Evolutionary conservation across 2,329 filamentous ascomycete species (phyloP).

Genomic region (Penicillium sp.): DNA sequence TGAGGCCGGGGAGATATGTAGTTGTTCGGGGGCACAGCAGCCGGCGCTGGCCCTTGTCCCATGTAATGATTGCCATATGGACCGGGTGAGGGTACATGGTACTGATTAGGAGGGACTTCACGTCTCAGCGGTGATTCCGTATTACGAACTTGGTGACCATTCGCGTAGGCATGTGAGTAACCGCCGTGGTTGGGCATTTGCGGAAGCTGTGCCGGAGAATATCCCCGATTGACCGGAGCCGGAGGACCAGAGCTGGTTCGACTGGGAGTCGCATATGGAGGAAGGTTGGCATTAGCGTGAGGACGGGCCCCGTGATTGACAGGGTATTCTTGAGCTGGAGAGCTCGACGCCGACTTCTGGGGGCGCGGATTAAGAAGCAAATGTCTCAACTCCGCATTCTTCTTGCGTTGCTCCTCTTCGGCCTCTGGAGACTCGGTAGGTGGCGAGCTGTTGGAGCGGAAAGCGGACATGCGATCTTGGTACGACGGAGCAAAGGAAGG

Average conservation of each 20-base stretch:
- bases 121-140: conserved; percentile 34
- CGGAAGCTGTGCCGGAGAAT: conserved; percentile 16
- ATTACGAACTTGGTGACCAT: conserved; percentile 24
- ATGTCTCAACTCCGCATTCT: conserved; percentile 47
- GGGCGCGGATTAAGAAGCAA: conserved; percentile 45
- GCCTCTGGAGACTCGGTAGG: conserved; percentile 25
- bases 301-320: conserved; percentile 20
- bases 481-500: conserved; percentile 66
- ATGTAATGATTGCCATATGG: conserved; percentile 25
- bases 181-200: conserved; percentile 16
- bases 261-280: conserved; percentile 32
- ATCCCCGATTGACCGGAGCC: conserved; percentile 21
- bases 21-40: conserved; percentile 9
- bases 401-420: conserved; percentile 43
- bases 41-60: conserved; percentile 3
- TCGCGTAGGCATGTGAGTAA: conserved; percentile 25
- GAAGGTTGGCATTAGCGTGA: conserved; percentile 20
- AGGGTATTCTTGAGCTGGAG: conserved; percentile 11
- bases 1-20: conserved; percentile 25
- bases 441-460: conserved; percentile 36
- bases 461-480: conserved; percentile 46
- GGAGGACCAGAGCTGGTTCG: conserved; percentile 38
- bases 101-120: conserved; percentile 24
- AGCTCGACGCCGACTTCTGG: conserved; percentile 34
- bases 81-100: conserved; percentile 14